phyloP scores from a whole-genome alignment of 805 yeast species.

The Kuraishia cidri region DNA sequence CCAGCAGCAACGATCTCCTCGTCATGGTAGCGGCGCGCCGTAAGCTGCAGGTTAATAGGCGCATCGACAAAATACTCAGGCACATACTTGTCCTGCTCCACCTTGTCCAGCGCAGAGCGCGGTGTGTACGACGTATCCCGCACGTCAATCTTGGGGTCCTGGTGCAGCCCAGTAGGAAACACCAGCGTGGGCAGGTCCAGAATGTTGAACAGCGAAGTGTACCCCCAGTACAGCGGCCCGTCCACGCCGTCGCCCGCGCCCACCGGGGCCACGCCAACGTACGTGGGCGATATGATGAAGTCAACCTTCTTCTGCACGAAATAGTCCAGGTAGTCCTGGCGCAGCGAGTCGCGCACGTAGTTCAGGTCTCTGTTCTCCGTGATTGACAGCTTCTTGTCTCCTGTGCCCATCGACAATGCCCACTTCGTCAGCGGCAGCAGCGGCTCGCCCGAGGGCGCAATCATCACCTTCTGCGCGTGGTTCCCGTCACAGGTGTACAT shows the following conservation, averaged over 20 bases:
- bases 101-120: slow-evolving; percentile 24
- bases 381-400: slow-evolving; percentile 34
- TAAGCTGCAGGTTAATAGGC: slow-evolving; percentile 45
- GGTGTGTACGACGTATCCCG: slow-evolving; percentile 8
- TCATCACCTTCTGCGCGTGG: slow-evolving; percentile 37
- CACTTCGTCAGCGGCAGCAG: slow-evolving; percentile 53
- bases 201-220: slow-evolving; percentile 61
- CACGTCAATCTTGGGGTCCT: slow-evolving; percentile 22
- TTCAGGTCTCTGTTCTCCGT: slow-evolving; percentile 50
- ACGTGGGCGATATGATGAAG: slow-evolving; percentile 58
- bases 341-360: slow-evolving; percentile 44
- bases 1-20: slow-evolving; percentile 46
- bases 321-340: slow-evolving; percentile 45
- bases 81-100: slow-evolving; percentile 36
- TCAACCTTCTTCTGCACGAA: slow-evolving; percentile 51
- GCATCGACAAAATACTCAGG: slow-evolving; percentile 42
- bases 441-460: slow-evolving; percentile 64
- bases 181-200: slow-evolving; percentile 57
- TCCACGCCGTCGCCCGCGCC: slow-evolving; percentile 34
- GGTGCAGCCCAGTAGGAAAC: slow-evolving; percentile 48
- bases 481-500: slow-evolving; percentile 68
- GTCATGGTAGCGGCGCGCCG: slow-evolving; percentile 45
- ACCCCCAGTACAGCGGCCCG: slow-evolving; percentile 63
- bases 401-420: slow-evolving; percentile 49
- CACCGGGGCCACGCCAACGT: slow-evolving; percentile 64